Conservation (phyloP, 768 basidiomycete genomes). For the Termitomyces sp. region DNA sequence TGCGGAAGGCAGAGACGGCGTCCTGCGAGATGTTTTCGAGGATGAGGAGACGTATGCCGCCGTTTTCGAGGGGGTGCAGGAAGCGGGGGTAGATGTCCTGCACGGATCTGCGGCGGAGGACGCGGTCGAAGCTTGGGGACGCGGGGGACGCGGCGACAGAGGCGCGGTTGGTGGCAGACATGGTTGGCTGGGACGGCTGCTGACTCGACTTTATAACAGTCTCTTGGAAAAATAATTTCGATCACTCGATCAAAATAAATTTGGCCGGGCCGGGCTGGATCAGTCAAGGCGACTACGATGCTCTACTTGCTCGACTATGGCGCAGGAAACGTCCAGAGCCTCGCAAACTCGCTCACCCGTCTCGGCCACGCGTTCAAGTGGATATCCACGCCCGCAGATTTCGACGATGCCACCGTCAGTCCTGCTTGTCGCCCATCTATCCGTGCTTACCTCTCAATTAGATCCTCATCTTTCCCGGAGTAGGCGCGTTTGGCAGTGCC, state of each 20-base stretch:
- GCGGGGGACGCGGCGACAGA: conserved; percentile 52
- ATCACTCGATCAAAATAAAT: conserved; percentile 6
- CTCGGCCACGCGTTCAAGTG: conserved; percentile 87
- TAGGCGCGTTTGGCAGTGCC: conserved; percentile 89
- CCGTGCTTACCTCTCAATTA: conserved; percentile 27
- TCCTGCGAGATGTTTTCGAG: conserved; percentile 95
- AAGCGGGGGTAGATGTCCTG: conserved; percentile 46
- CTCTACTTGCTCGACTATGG: conserved; percentile 96
- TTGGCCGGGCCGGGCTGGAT: conserved; percentile 1
- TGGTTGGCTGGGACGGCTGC: conserved; percentile 19
- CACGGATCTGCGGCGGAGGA: conserved; percentile 25
- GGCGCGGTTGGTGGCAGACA: conserved; percentile 33
- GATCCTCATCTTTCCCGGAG: conserved; percentile 96
- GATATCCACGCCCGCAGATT: conserved; percentile 78
- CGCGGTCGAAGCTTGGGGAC: conserved; percentile 28
- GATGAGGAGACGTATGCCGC: conserved; percentile 73
- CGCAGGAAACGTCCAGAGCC: conserved; percentile 89
- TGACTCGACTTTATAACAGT: conserved; percentile 5
- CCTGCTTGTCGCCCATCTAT: conserved; percentile 6
- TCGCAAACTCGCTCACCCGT: conserved; percentile 83
- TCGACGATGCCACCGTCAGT: conserved; percentile 85
- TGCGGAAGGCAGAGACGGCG: conserved; percentile 73
- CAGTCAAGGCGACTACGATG: conserved; percentile 20
- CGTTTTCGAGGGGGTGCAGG: conserved; percentile 79
- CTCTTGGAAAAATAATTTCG: conserved; percentile 8